Base-by-base conservation (phyloP, 441 rosid genomes). In the Sinapis alba region DNA sequence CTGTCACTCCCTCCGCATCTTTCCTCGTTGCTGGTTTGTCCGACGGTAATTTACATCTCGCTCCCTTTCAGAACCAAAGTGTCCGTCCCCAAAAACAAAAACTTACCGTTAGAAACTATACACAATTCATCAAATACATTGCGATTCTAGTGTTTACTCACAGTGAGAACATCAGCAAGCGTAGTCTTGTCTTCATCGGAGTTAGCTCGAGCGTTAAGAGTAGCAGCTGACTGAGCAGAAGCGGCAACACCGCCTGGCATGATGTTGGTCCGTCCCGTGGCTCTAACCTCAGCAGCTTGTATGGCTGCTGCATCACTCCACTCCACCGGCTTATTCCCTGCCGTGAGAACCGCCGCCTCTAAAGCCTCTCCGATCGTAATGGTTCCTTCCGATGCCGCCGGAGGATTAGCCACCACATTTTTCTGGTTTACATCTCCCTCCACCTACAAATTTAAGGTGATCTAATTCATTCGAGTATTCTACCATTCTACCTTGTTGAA, bases 361-460 rank as follows among this genome's bases (percentile, higher is more conserved):
- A 94, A 86, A 30, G 97, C 98, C 77, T 92, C 98, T 3, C 97
- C 97, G 1, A 92, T 89, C 18, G 94, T 90, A 56, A 94, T 87
- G n/a, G 83, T 80, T 32, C 81, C 83, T 67, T 72, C 72, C 1
- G 62, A 53, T 43, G 54, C 23, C 18, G 50, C 18, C 1, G 47
- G 47, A 66, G 68, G 15, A 66, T 58, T 66, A 3, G 45, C 62
- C 51, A 21, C 69, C 24, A 2, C 41, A 57, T 65, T 77, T 57
- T 65, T 65, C 57, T 1, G 24, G 45, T 58, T 34, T 32, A 18
- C 38, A 12, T 65, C 66, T 77, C 59, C 69, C 41, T 59, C 77
- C 51, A 30, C 65, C 80, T 78, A 66, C 77, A 59, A 36, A 34
- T 7, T 23, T 3, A 67, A 67, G 18, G 20, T n/a, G n/a, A n/a